These are phyloP conservation scores for Saturnispora silvae DNA, from an alignment of 805 yeast genomes.

Conservation along the genomic window DNA sequence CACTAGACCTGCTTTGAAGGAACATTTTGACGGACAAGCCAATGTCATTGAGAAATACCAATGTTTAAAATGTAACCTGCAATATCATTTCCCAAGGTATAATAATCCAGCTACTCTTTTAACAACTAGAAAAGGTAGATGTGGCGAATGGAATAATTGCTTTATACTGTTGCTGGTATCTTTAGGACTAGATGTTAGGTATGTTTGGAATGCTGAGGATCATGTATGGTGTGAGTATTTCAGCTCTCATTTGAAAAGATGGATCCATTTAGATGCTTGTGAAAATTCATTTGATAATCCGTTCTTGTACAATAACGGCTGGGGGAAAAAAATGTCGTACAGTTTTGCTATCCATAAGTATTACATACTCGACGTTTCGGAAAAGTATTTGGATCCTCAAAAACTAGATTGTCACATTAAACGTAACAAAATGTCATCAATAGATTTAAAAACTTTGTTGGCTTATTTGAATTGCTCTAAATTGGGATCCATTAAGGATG, in stretches of 20 bases:
- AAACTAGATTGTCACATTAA: slow-evolving; percentile 32
- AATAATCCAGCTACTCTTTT: slow-evolving; percentile 56
- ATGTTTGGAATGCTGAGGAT: slow-evolving; percentile 83
- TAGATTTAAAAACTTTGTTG: slow-evolving; percentile 28
- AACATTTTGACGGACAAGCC: slow-evolving; percentile 39
- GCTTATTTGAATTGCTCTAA: slow-evolving; percentile 24
- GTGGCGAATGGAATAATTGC: slow-evolving; percentile 94
- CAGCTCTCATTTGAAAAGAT: slow-evolving; percentile 45
- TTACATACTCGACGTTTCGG: slow-evolving; percentile 61
- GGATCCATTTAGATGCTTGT: slow-evolving; percentile 88
- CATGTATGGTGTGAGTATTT: slow-evolving; percentile 95
- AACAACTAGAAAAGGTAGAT: slow-evolving; percentile 59
- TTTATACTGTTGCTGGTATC: slow-evolving; percentile 63
- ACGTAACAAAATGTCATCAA: slow-evolving; percentile 35
- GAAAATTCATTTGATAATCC: slow-evolving; percentile 84
- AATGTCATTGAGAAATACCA: slow-evolving; percentile 50
- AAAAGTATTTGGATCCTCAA: slow-evolving; percentile 43
- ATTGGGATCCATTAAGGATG: neutral
- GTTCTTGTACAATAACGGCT: slow-evolving; percentile 60
- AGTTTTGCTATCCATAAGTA: slow-evolving; percentile 56
- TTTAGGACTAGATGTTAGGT: slow-evolving; percentile 54
- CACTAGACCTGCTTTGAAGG: slow-evolving; percentile 28
- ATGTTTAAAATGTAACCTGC: slow-evolving; percentile 41
- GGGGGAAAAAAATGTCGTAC: slow-evolving; percentile 94
- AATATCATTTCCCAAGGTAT: slow-evolving; percentile 64